Evolutionary conservation across 768 basidiomycete genomes (phyloP).

Genomic region (Leccinum obscurum): DNA sequence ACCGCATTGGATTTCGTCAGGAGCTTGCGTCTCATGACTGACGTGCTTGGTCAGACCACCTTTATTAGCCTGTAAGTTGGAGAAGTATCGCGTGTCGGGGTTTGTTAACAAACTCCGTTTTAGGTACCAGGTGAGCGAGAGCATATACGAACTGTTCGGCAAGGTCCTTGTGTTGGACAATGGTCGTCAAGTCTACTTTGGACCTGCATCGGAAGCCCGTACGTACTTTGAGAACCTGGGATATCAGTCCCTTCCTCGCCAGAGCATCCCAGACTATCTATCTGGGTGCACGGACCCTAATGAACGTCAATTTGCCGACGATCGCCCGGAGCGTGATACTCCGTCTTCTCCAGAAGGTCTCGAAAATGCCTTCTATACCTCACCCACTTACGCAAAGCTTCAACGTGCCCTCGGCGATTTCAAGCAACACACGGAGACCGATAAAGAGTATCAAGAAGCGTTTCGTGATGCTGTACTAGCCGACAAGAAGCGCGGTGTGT

Average conservation of each 20-base stretch:
- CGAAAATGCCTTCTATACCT: constrained; percentile 59
- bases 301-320: constrained; percentile 76
- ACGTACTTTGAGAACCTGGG: constrained; percentile 77
- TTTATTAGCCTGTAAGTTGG: constrained; percentile 68
- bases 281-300: constrained; percentile 83
- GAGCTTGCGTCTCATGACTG: constrained; percentile 78
- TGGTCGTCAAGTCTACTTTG: constrained; percentile 81
- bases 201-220: constrained; percentile 70
- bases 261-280: constrained; percentile 84
- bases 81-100: not conserved
- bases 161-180: constrained; percentile 84
- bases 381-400: constrained; percentile 45
- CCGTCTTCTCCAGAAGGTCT: constrained; percentile 66
- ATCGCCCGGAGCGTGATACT: constrained; percentile 54
- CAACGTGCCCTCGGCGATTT: constrained; percentile 54
- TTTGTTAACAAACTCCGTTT: constrained; percentile 2
- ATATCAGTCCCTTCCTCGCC: constrained; percentile 72
- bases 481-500: constrained; percentile 78
- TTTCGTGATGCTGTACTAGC: constrained; percentile 75
- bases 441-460: constrained; percentile 66
- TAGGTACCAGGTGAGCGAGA: constrained; percentile 81
- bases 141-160: constrained; percentile 77
- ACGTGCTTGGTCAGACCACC: constrained; percentile 76
- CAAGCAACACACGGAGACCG: constrained; percentile 54
- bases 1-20: constrained; percentile 87